Percentiles rank a stretch among this genome's conserved stretches.
Conservation (phyloP, 2,329 filamentous ascomycete genomes). For the Exophiala aquamarina region DNA sequence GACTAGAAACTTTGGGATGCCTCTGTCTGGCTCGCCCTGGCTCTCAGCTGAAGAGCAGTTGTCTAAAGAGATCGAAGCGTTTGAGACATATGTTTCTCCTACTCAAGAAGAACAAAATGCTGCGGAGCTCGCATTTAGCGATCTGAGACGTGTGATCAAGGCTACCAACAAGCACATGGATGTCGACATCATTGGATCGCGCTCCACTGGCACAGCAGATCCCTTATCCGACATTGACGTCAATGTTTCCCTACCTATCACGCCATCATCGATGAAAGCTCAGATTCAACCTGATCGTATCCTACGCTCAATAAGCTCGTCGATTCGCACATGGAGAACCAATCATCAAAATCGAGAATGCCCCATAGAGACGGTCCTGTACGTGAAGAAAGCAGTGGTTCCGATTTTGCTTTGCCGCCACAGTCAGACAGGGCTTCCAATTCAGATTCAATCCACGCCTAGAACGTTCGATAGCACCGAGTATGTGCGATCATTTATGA, state of each 20-base stretch:
- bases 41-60: conserved; percentile 30
- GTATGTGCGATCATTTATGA: conserved; percentile 47
- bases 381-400: conserved; percentile 28
- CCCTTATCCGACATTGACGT: conserved; percentile 58
- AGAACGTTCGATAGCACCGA: conserved; percentile 41
- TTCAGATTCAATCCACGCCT: conserved; percentile 53
- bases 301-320: conserved; percentile 7
- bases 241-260: conserved; percentile 27
- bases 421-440: conserved; percentile 45
- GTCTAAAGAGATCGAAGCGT: conserved; percentile 47
- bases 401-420: conserved; percentile 43
- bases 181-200: conserved; percentile 54
- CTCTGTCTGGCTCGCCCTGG: neutral
- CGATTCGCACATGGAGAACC: conserved; percentile 9
- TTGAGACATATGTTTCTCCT: conserved; percentile 46
- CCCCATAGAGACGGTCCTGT: conserved; percentile 13
- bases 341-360: conserved; percentile 1
- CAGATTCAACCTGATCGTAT: conserved; percentile 9
- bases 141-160: conserved; percentile 33
- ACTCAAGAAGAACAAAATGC: conserved; percentile 41
- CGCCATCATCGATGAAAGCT: conserved; percentile 7
- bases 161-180: conserved; percentile 27
- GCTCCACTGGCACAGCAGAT: conserved; percentile 51
- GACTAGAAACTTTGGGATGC: neutral
- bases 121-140: conserved; percentile 29